phyloP scores from a whole-genome alignment of 768 basidiomycete species.

The Tricholomella constricta region DNA sequence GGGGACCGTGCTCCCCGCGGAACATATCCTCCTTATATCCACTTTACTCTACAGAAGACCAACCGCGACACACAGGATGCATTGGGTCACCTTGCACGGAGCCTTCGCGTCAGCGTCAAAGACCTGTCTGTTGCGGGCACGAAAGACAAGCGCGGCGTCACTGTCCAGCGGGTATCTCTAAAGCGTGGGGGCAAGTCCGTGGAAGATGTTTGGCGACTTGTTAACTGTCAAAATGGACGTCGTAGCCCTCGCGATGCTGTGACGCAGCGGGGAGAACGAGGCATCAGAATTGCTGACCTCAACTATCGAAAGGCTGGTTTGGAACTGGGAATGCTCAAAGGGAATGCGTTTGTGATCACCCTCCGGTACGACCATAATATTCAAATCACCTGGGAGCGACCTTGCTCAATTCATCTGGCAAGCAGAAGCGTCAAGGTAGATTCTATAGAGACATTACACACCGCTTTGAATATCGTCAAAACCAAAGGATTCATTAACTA shows the following conservation, averaged over 20 bases:
- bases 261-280: constrained; percentile 82
- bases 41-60: constrained; percentile 95
- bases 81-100: constrained; percentile 74
- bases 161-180: constrained; percentile 87
- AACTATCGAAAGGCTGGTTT: constrained; percentile 80
- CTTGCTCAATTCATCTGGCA: constrained; percentile 1
- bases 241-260: constrained; percentile 59
- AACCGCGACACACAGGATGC: constrained; percentile 98
- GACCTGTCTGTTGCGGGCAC: constrained; percentile 93
- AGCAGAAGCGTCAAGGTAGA: constrained; percentile 83
- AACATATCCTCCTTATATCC: constrained; percentile 84
- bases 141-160: constrained; percentile 98
- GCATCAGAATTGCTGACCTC: constrained; percentile 85
- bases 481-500: constrained; percentile 95
- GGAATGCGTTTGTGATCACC: constrained; percentile 94
- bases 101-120: constrained; percentile 73
- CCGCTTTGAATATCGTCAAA: constrained; percentile 76
- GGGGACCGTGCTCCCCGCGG: constrained; percentile 55
- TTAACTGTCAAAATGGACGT: constrained; percentile 65
- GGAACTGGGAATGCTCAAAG: constrained; percentile 95
- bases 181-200: constrained; percentile 75
- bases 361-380: constrained; percentile 60
- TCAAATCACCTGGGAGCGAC: not conserved
- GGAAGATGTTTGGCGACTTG: constrained; percentile 82
- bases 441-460: constrained; percentile 69